Evolutionary conservation across 1,139 yeast species (phyloP).

Genomic region (Pichia sp.): DNA sequence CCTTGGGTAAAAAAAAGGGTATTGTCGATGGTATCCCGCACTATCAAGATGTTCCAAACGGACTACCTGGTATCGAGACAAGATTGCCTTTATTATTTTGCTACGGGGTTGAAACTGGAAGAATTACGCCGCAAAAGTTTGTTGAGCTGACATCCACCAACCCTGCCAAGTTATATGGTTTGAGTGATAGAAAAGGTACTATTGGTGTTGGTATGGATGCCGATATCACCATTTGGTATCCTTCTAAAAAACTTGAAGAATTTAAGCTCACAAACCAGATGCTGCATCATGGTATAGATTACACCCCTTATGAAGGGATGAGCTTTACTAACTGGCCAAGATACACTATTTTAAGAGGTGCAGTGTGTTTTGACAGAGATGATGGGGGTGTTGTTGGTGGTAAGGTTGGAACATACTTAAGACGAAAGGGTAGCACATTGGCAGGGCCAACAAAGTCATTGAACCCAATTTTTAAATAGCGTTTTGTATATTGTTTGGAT

Average conservation of each 20-base stretch:
- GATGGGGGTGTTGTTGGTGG: conserved; percentile 23
- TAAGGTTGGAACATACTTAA: conserved; percentile 23
- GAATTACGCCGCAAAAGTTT: conserved; percentile 33
- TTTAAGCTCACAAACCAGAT: conserved; percentile 27
- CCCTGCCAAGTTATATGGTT: conserved; percentile 65
- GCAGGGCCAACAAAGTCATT: conserved; percentile 4
- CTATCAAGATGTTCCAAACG: conserved; percentile 35
- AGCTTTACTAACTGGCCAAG: conserved; percentile 38
- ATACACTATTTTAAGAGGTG: conserved; percentile 34
- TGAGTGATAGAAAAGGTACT: conserved; percentile 60
- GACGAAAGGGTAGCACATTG: conserved; percentile 18
- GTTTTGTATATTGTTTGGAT: too few relatives aligned
- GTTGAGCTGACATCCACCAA: conserved; percentile 20
- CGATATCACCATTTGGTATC: conserved; percentile 73
- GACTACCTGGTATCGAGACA: conserved; percentile 40
- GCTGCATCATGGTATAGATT: conserved; percentile 36
- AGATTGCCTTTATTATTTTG: conserved; percentile 35
- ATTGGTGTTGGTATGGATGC: conserved; percentile 73
- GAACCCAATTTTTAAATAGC: conserved; percentile 3
- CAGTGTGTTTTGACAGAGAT: conserved; percentile 30
- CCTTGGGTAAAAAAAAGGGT: conserved; percentile 33
- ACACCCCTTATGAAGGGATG: conserved; percentile 39
- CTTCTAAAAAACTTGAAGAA: conserved; percentile 33
- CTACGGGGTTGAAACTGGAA: conserved; percentile 34
- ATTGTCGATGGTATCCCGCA: conserved; percentile 22